These are phyloP conservation scores for Calonectria pseudoreteaudii DNA, from an alignment of 2,329 filamentous ascomycete species.

Conservation along the genomic window DNA sequence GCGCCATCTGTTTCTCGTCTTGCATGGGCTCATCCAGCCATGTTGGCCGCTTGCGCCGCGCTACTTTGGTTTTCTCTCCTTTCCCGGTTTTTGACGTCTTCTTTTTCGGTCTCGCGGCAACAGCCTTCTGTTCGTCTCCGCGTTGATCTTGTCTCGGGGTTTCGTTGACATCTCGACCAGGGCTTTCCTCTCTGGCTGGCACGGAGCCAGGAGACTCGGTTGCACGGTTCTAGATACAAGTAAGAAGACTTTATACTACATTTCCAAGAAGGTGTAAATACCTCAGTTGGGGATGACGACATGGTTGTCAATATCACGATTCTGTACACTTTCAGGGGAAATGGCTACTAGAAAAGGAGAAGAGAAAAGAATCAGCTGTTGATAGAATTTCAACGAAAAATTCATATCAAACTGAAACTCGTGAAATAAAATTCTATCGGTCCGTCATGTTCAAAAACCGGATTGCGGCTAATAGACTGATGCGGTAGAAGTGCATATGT, in stretches of 20 bases:
- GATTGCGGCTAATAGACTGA: neutral
- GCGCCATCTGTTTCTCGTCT: neutral
- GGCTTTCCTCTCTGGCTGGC: neutral
- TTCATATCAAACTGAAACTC: neutral
- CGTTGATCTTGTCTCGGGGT: neutral
- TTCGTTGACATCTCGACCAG: neutral
- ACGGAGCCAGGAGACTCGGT: neutral
- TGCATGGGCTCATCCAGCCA: neutral
- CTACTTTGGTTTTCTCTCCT: neutral
- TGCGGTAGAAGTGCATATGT: neutral
- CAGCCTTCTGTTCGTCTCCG: neutral
- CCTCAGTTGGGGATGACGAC: neutral
- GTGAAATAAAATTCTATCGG: neutral
- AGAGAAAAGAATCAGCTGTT: neutral
- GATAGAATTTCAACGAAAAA: neutral
- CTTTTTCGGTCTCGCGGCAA: neutral
- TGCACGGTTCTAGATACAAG: neutral
- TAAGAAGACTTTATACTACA: neutral
- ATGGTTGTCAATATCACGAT: neutral
- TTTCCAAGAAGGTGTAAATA: neutral
- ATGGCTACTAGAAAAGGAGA: neutral
- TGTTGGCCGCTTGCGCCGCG: neutral
- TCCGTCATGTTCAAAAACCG: neutral
- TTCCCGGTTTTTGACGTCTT: neutral
- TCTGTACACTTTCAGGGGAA: neutral